These are phyloP conservation scores for Hirsutella minnesotensis DNA, from an alignment of 2,329 filamentous ascomycete genomes.

Conservation along the genomic window DNA sequence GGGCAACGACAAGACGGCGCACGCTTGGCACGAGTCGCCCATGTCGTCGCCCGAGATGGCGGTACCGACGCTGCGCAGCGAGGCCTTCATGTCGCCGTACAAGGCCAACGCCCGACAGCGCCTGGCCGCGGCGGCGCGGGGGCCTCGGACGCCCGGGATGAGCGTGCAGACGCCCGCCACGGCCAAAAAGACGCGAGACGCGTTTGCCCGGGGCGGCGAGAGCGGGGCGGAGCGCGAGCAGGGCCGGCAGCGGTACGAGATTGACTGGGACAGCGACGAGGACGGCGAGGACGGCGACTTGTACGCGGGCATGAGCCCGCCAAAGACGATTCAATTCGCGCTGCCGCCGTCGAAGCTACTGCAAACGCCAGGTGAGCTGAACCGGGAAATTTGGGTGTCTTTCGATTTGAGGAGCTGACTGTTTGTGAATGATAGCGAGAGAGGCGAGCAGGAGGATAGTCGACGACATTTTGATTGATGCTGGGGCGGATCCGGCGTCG, in stretches of 20 bases:
- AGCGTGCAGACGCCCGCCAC: constrained; percentile 68
- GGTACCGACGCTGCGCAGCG: constrained; percentile 71
- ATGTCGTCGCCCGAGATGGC: constrained; percentile 67
- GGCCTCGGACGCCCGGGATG: constrained; percentile 64
- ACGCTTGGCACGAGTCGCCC: constrained; percentile 44
- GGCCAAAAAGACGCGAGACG: constrained; percentile 36
- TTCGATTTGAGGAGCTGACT: constrained; percentile 1
- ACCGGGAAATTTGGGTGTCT: neutral
- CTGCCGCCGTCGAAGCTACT: constrained; percentile 64
- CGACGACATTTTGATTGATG: constrained; percentile 65
- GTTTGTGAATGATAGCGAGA: constrained; percentile 38
- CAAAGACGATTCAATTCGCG: constrained; percentile 85
- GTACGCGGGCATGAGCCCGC: constrained; percentile 70
- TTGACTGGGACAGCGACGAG: constrained; percentile 65
- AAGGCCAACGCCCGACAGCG: constrained; percentile 32
- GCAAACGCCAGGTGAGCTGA: constrained; percentile 60
- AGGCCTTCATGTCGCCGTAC: constrained; percentile 71
- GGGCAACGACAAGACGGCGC: constrained; percentile 21
- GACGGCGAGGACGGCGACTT: constrained; percentile 51
- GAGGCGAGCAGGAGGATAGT: constrained; percentile 76
- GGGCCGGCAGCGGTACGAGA: constrained; percentile 36
- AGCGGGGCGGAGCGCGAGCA: constrained; percentile 8
- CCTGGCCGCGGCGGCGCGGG: constrained; percentile 28
- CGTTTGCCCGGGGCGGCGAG: constrained; percentile 24
- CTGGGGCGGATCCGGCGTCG: constrained; percentile 48